These are phyloP conservation scores for Podosphaera aphanis DNA, from an alignment of 2,329 filamentous ascomycete genomes.

Conservation along the genomic window DNA sequence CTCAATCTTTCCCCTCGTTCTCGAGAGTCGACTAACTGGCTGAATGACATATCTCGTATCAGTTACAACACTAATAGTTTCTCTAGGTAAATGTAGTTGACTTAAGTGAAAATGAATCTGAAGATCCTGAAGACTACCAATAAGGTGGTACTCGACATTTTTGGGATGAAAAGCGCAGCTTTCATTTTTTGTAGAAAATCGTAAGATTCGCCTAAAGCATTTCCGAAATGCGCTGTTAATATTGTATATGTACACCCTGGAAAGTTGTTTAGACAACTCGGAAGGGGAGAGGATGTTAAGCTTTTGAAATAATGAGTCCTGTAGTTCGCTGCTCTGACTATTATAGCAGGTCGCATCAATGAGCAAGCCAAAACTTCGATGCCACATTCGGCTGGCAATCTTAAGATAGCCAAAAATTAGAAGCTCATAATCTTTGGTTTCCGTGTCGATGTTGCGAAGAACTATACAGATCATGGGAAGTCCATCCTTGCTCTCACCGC, in stretches of 20 bases:
- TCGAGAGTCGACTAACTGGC: conserved; percentile 39
- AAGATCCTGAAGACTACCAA: conserved; percentile 40
- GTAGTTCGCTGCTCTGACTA: conserved; percentile 40
- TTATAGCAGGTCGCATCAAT: conserved; percentile 49
- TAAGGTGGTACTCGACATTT: conserved; percentile 41
- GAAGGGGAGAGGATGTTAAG: conserved; percentile 37
- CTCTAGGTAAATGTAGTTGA: conserved; percentile 42
- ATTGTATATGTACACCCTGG: conserved; percentile 45
- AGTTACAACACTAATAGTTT: conserved; percentile 44
- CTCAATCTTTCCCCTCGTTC: conserved; percentile 46
- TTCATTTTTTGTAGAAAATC: conserved; percentile 37
- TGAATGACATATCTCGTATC: conserved; percentile 44
- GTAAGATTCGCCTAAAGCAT: conserved; percentile 39
- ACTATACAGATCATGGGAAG: conserved; percentile 47
- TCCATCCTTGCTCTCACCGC: conserved; percentile 48
- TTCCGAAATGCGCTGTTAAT: conserved; percentile 49
- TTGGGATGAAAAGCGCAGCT: conserved; percentile 35
- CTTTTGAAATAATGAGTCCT: conserved; percentile 40
- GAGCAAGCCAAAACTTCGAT: conserved; percentile 41
- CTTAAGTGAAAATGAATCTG: conserved; percentile 43
- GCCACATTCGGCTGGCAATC: conserved; percentile 48
- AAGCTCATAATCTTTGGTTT: conserved; percentile 41
- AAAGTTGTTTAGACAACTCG: conserved; percentile 34
- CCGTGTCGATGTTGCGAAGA: conserved; percentile 40
- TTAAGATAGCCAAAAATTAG: conserved; percentile 45